A percentile compares a stretch with the other conserved stretches of the same genome.
Evolutionary conservation across 495 filamentous ascomycete species (phyloP).

Genomic region (Daldinia bambusicola): DNA sequence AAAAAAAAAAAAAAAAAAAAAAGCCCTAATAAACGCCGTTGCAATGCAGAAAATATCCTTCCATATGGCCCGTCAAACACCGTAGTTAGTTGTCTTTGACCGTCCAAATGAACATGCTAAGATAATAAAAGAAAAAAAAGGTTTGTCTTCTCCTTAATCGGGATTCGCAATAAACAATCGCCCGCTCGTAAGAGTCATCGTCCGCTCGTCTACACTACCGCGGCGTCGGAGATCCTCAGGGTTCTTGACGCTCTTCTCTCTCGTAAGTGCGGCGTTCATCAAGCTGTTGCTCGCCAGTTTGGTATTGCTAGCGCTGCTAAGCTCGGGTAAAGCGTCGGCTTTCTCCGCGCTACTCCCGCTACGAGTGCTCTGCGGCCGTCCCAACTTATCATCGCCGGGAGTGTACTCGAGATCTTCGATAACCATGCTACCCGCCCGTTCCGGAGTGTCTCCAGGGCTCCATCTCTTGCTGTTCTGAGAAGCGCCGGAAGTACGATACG

Average conservation of each 20-base stretch:
- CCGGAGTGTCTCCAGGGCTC: slow-evolving; percentile 77
- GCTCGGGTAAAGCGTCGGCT: slow-evolving; percentile 60
- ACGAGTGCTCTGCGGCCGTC: slow-evolving; percentile 57
- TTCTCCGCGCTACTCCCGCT: slow-evolving; percentile 66
- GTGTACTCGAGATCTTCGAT: slow-evolving; percentile 50
- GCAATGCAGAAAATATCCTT: slow-evolving; percentile 47
- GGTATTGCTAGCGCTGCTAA: slow-evolving; percentile 46
- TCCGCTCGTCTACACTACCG: slow-evolving; percentile 94
- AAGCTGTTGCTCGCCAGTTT: slow-evolving; percentile 64
- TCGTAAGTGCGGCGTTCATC: slow-evolving; percentile 62
- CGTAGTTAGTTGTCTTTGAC: slow-evolving; percentile 17
- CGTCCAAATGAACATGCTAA: slow-evolving; percentile 15
- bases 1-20: too few relatives aligned
- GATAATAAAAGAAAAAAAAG: not conserved
- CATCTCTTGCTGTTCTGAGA: slow-evolving; percentile 61
- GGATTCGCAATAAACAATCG: slow-evolving; percentile 96
- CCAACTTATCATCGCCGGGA: slow-evolving; percentile 58
- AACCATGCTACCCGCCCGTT: slow-evolving; percentile 57
- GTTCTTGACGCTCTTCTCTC: slow-evolving; percentile 73
- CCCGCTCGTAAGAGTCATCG: slow-evolving; percentile 80
- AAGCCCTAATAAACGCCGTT: slow-evolving; percentile 44
- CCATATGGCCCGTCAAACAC: slow-evolving; percentile 7
- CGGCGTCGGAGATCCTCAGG: slow-evolving; percentile 80
- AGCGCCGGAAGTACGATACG: slow-evolving; percentile 62
- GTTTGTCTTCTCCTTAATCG: slow-evolving; percentile 62